Percentiles rank a stretch among this genome's conserved stretches.
Evolutionary conservation across 495 filamentous ascomycete species (phyloP).

Genomic region (Tetracladium marchalianum): DNA sequence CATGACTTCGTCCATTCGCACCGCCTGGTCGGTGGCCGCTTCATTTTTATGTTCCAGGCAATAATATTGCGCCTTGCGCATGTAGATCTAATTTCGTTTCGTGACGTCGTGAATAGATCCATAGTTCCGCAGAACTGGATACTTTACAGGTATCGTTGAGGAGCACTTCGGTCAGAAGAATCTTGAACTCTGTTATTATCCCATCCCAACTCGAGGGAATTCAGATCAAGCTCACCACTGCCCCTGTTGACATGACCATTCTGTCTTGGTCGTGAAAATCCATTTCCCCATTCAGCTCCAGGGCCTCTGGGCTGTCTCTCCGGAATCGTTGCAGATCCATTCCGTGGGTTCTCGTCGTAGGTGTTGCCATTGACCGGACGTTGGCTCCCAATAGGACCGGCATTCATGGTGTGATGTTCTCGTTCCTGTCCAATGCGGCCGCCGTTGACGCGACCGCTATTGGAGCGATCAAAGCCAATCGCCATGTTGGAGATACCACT

Average conservation of each 20-base stretch:
- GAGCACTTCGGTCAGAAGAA: constrained; percentile 20
- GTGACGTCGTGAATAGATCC: constrained; percentile 13
- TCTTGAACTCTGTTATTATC: constrained; percentile 22
- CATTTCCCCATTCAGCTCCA: constrained; percentile 58
- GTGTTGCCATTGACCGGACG: constrained; percentile 58
- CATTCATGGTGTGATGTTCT: constrained; percentile 28
- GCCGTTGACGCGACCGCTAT: constrained; percentile 49
- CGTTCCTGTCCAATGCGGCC: constrained; percentile 26
- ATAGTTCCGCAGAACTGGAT: not conserved
- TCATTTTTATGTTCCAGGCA: not conserved
- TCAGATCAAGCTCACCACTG: constrained; percentile 57
- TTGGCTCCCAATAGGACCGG: constrained; percentile 82
- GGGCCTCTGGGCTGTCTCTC: constrained; percentile 80
- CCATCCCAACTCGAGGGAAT: constrained; percentile 12
- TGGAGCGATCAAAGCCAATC: constrained; percentile 50
- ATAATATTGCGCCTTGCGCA: constrained; percentile 3
- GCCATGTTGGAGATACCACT: constrained; percentile 29
- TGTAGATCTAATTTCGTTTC: constrained; percentile 12
- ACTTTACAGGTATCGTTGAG: constrained; percentile 13
- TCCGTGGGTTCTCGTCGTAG: constrained; percentile 54
- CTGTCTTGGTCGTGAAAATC: constrained; percentile 59
- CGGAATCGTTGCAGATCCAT: constrained; percentile 43
- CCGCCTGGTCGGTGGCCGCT: not conserved
- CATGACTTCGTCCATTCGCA: not conserved
- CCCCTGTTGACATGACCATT: constrained; percentile 75